These are phyloP conservation scores for Xylona heveae DNA, from an alignment of 495 filamentous ascomycete species.

Conservation along the genomic window DNA sequence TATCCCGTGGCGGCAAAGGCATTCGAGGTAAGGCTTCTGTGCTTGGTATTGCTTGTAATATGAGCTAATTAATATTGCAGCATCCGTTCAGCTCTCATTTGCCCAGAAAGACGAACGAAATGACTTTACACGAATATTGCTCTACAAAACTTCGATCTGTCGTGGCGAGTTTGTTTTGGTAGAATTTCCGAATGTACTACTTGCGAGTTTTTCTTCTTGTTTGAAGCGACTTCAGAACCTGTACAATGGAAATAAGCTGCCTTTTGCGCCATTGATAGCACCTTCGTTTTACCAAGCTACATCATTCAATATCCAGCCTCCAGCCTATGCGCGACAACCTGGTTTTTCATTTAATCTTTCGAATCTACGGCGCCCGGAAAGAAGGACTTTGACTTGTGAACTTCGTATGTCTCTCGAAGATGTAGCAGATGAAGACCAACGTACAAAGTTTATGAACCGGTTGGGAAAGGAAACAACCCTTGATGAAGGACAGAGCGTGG, in stretches of 20 bases:
- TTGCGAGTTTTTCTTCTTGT: conserved; percentile 43
- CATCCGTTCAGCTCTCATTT: no score
- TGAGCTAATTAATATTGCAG: no score
- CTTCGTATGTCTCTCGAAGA: conserved; percentile 15
- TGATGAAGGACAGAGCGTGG: conserved; percentile 33
- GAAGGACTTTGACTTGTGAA: conserved; percentile 17
- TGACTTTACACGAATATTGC: no score
- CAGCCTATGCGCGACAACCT: conserved; percentile 26
- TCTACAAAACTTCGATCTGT: no score
- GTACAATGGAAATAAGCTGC: conserved; percentile 25
- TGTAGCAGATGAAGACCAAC: no score
- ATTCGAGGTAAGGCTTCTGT: no score
- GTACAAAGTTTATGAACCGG: conserved; percentile 11
- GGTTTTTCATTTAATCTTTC: conserved; percentile 35
- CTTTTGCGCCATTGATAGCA: conserved; percentile 37
- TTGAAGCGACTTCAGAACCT: conserved; percentile 40
- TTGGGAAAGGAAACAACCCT: conserved; percentile 25
- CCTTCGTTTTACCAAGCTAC: conserved; percentile 7
- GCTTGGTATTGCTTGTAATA: no score
- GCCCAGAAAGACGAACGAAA: no score
- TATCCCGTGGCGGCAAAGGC: no score
- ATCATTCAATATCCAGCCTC: conserved; percentile 21
- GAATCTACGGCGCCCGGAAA: no score
- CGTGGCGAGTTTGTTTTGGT: no score
- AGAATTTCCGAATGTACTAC: conserved; percentile 49